phyloP scores from a whole-genome alignment of 78 protist genomes.

The Bodo saltans region DNA sequence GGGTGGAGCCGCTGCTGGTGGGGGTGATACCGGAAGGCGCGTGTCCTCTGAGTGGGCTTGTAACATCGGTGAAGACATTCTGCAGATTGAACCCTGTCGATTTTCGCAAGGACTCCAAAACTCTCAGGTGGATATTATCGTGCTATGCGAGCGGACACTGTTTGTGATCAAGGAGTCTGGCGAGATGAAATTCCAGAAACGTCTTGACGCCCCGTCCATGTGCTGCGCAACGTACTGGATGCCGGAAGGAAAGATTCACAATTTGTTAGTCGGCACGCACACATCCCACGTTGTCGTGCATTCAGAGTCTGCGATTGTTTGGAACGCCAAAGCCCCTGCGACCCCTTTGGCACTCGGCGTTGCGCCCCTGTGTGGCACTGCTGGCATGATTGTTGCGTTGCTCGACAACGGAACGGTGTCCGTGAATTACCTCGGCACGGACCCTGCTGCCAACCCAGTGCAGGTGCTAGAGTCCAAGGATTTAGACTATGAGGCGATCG shows the following conservation, averaged over 20 bases:
- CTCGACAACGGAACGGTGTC: not conserved
- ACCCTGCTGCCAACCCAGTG: constrained; percentile 29
- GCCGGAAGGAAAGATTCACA: not conserved
- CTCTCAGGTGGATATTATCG: constrained; percentile 20
- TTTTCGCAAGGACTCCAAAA: not conserved
- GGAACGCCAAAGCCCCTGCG: constrained; percentile 18
- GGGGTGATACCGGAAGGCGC: not conserved
- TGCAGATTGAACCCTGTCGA: not conserved
- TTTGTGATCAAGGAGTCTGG: constrained; percentile 34
- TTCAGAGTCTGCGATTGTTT: not conserved
- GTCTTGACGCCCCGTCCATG: constrained; percentile 17
- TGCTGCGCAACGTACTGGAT: not conserved
- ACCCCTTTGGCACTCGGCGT: constrained; percentile 28
- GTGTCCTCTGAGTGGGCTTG: constrained; percentile 35
- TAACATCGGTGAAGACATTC: constrained; percentile 41
- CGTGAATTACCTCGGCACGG: constrained; percentile 47
- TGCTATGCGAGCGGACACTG: constrained; percentile 27
- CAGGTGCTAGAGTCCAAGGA: constrained; percentile 18
- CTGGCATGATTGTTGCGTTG: constrained; percentile 9
- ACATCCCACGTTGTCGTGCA: not conserved
- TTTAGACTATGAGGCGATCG: constrained; percentile 62
- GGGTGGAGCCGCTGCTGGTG: too few species aligned
- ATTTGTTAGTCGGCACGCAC: constrained; percentile 12
- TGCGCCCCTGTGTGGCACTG: not conserved
- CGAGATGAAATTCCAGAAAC: constrained; percentile 24